phyloP scores from a whole-genome alignment of 768 basidiomycete species.

The Suillus decipiens region DNA sequence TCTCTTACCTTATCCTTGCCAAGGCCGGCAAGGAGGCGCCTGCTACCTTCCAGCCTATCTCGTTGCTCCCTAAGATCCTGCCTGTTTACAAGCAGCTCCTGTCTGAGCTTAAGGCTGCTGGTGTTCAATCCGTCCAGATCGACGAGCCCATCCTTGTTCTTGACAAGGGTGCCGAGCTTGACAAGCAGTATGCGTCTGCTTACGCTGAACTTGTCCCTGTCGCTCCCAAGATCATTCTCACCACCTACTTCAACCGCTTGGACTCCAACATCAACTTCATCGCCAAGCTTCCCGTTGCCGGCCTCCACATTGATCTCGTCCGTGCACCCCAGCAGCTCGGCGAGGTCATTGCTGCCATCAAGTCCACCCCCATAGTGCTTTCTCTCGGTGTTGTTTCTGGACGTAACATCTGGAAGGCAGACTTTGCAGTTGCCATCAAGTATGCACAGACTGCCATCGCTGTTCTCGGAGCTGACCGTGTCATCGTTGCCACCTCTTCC shows the following conservation, averaged over 20 bases:
- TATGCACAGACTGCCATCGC: constrained; percentile 83
- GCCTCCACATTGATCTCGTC: constrained; percentile 95
- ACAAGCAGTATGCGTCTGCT: constrained; percentile 76
- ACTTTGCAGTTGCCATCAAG: constrained; percentile 82
- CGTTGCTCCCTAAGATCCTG: constrained; percentile 84
- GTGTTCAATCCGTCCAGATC: constrained; percentile 93
- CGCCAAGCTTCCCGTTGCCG: constrained; percentile 88
- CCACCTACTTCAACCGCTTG: constrained; percentile 97
- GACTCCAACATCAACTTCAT: constrained; percentile 88
- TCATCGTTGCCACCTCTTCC: constrained; percentile 94
- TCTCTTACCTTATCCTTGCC: constrained; percentile 93
- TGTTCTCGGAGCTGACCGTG: constrained; percentile 80
- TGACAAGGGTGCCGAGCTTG: constrained; percentile 75
- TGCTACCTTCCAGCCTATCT: constrained; percentile 86
- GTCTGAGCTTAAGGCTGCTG: constrained; percentile 86
- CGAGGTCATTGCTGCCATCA: constrained; percentile 77
- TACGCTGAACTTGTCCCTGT: constrained; percentile 82
- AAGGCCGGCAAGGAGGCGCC: constrained; percentile 87
- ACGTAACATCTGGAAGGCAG: constrained; percentile 99
- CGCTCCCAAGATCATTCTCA: constrained; percentile 89
- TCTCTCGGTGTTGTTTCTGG: constrained; percentile 97
- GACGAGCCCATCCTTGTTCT: constrained; percentile 97
- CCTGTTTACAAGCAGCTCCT: constrained; percentile 92
- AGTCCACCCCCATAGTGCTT: constrained; percentile 75
- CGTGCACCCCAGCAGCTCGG: constrained; percentile 92